These are phyloP conservation scores for Penicillium sp. DNA, from an alignment of 2,329 filamentous ascomycete genomes.

Conservation along the genomic window DNA sequence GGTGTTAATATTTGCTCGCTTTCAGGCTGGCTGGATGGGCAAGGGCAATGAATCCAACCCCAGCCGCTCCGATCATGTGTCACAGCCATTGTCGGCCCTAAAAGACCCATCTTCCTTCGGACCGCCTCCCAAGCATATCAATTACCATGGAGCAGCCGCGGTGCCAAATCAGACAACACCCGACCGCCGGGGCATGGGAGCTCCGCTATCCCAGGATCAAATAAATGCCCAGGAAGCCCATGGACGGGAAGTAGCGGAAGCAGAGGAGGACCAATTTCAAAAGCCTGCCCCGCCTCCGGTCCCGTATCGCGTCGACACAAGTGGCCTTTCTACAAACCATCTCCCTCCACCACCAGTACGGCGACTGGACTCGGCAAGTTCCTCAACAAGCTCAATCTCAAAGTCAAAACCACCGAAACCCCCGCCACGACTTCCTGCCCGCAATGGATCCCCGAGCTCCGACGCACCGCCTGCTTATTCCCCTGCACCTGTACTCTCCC, in stretches of 20 bases:
- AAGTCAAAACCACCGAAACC: slow-evolving; percentile 53
- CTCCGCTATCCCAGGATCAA: slow-evolving; percentile 42
- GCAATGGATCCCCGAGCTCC: slow-evolving; percentile 54
- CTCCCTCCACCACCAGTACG: slow-evolving; percentile 69
- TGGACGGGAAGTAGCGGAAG: slow-evolving; percentile 32
- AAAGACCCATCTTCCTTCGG: slow-evolving; percentile 76
- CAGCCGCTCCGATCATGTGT: slow-evolving; percentile 51
- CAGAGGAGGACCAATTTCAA: slow-evolving; percentile 25
- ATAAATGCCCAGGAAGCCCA: slow-evolving; percentile 31
- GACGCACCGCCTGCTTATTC: slow-evolving; percentile 49
- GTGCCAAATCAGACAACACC: slow-evolving; percentile 47
- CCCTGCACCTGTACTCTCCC: slow-evolving; percentile 37
- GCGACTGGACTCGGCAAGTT: slow-evolving; percentile 31
- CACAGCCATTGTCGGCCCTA: slow-evolving; percentile 65
- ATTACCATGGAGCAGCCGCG: slow-evolving; percentile 48
- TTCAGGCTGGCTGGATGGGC: slow-evolving; percentile 59
- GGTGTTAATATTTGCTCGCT: slow-evolving; percentile 12
- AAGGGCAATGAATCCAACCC: slow-evolving; percentile 50
- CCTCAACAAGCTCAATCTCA: slow-evolving; percentile 23
- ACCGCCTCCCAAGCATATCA: slow-evolving; percentile 70
- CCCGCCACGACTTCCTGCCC: slow-evolving; percentile 70
- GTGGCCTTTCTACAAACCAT: slow-evolving; percentile 65
- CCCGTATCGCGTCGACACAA: slow-evolving; percentile 69
- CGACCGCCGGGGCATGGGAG: slow-evolving; percentile 44
- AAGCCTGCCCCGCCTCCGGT: slow-evolving; percentile 53